Evolutionary conservation across 2,329 filamentous ascomycete species (phyloP).

Genomic region (Fusarium multiceps): DNA sequence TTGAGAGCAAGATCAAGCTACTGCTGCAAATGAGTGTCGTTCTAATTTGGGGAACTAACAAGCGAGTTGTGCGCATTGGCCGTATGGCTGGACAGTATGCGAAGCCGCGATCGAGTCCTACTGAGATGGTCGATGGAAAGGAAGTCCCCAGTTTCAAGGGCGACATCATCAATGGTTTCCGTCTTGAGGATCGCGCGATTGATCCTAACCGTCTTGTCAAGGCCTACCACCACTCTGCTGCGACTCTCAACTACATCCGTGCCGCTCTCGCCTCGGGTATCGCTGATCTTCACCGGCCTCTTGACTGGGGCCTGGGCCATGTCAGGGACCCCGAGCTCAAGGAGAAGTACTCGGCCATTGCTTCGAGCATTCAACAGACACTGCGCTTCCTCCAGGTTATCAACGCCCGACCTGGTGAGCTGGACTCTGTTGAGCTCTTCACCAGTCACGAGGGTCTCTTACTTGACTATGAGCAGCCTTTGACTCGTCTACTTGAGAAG

Average conservation of each 20-base stretch:
- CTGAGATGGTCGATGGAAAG: slow-evolving; percentile 81
- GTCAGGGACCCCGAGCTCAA: slow-evolving; percentile 86
- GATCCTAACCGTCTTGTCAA: slow-evolving; percentile 86
- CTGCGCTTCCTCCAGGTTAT: slow-evolving; percentile 95
- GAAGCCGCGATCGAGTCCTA: slow-evolving; percentile 91
- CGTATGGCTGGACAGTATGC: slow-evolving; percentile 98
- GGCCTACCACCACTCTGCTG: slow-evolving; percentile 96
- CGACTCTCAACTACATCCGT: slow-evolving; percentile 93
- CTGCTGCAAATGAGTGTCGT: slow-evolving; percentile 97
- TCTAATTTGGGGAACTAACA: slow-evolving; percentile 85
- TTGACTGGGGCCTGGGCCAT: slow-evolving; percentile 95
- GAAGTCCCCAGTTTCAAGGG: slow-evolving; percentile 92
- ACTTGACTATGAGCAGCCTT: slow-evolving; percentile 90
- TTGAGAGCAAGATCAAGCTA: slow-evolving; percentile 97
- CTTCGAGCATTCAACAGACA: slow-evolving; percentile 87
- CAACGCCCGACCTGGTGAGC: slow-evolving; percentile 83
- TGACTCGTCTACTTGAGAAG: slow-evolving; percentile 80
- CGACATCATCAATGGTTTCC: slow-evolving; percentile 94
- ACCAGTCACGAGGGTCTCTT: slow-evolving; percentile 95
- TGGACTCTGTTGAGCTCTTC: slow-evolving; percentile 94
- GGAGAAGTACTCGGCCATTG: slow-evolving; percentile 86
- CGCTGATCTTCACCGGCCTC: slow-evolving; percentile 90
- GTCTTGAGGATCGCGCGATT: slow-evolving; percentile 77
- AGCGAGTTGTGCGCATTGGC: slow-evolving; percentile 91
- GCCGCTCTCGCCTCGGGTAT: slow-evolving; percentile 87